Evolutionary conservation across 2,329 filamentous ascomycete genomes (phyloP).

Genomic region (Harringtonia lauricola): DNA sequence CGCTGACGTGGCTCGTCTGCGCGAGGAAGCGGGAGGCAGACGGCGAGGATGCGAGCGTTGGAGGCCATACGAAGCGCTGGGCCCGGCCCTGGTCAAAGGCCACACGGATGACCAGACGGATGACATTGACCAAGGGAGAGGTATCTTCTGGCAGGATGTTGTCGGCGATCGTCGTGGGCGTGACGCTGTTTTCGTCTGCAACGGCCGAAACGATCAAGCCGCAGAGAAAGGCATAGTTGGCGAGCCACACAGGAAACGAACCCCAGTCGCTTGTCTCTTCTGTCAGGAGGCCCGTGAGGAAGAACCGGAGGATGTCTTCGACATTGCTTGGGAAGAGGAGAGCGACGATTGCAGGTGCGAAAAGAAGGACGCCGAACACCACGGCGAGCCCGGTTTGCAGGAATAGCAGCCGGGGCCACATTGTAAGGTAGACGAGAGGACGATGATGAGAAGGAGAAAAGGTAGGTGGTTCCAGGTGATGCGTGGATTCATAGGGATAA

Average conservation of each 20-base stretch:
- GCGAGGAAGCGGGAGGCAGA: background rate
- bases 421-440: background rate
- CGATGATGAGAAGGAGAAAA: background rate
- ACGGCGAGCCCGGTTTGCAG: background rate
- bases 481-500: too few relatives aligned
- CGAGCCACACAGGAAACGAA: background rate
- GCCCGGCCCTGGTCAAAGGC: conserved; percentile 7
- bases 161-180: background rate
- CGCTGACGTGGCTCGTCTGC: background rate
- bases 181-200: background rate
- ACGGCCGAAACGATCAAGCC: conserved; percentile 4
- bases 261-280: background rate
- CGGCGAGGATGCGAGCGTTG: background rate
- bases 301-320: background rate
- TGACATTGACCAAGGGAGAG: background rate
- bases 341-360: background rate
- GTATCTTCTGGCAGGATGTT: background rate
- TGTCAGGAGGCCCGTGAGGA: background rate
- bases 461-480: too few relatives aligned
- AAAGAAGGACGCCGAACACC: background rate
- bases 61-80: conserved; percentile 2
- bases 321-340: background rate
- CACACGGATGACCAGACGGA: background rate
- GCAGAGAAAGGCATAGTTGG: conserved; percentile 7
- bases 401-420: background rate